Evolutionary conservation across 805 yeast genomes (phyloP).

Genomic region (Ogataea salicorniae): DNA sequence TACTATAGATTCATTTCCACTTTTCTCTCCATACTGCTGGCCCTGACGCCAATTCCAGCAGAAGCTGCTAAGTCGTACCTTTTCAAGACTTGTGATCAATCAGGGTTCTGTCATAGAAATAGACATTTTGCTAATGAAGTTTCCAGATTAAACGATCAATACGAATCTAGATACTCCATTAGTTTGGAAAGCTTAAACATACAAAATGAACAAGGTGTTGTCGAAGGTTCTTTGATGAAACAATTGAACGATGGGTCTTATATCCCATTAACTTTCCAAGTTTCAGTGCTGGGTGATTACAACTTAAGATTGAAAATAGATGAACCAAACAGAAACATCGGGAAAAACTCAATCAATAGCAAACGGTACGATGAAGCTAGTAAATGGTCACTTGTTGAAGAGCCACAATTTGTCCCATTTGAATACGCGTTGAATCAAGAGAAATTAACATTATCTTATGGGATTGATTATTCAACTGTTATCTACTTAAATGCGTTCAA

Average conservation of each 20-base stretch:
- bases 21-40: conserved; percentile 1
- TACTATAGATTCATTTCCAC: too few species aligned
- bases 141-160: conserved; percentile 14
- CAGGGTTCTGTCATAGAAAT: conserved; percentile 83
- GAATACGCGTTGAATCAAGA: conserved; percentile 19
- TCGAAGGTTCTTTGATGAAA: conserved; percentile 47
- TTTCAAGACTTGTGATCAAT: conserved; percentile 71
- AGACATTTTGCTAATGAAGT: conserved; percentile 54
- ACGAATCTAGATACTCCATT: conserved; percentile 36
- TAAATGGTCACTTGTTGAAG: conserved; percentile 47
- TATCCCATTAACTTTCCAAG: conserved; percentile 48
- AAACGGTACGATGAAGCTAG: conserved; percentile 57
- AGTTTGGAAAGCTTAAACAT: conserved; percentile 32
- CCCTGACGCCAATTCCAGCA: conserved; percentile 7
- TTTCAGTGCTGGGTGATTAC: conserved; percentile 52
- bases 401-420: conserved; percentile 20
- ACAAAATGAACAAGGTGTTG: conserved; percentile 25
- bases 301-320: conserved; percentile 60
- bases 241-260: conserved; percentile 33
- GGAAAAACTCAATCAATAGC: conserved; percentile 22
- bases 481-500: conserved; percentile 46
- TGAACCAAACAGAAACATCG: conserved; percentile 44
- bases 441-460: conserved; percentile 30
- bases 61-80: conserved; percentile 56
- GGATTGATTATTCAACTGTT: conserved; percentile 37